Percentiles rank a stretch among this genome's conserved stretches.
phyloP scores from a whole-genome alignment of 1,284 basidiomycete species.

The Trichosporon sp. region DNA sequence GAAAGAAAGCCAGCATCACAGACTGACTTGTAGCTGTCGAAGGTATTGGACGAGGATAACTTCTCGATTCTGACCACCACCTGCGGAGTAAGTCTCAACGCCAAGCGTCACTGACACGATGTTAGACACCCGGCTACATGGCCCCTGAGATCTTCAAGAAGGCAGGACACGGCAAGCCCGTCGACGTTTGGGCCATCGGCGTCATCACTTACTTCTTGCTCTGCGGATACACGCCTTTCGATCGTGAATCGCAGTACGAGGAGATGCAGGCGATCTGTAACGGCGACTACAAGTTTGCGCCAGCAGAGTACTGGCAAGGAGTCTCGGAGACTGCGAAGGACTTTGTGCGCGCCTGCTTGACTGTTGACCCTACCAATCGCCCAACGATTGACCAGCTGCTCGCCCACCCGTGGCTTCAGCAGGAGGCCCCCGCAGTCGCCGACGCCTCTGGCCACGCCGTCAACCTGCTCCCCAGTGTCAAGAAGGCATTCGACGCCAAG shows the following conservation, averaged over 20 bases:
- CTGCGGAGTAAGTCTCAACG: constrained; percentile 57
- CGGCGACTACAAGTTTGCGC: constrained; percentile 88
- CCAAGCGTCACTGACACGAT: constrained; percentile 1
- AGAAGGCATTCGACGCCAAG: constrained; percentile 80
- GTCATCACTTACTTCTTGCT: constrained; percentile 94
- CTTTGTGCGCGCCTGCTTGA: constrained; percentile 76
- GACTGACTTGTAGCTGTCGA: constrained; percentile 38
- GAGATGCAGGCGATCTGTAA: constrained; percentile 91
- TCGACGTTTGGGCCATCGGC: constrained; percentile 96
- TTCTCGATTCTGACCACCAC: constrained; percentile 86
- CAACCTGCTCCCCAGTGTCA: constrained; percentile 79
- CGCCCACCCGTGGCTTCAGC: constrained; percentile 68
- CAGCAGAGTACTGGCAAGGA: constrained; percentile 77
- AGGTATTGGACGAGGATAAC: constrained; percentile 86
- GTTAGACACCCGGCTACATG: constrained; percentile 1
- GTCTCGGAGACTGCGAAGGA: constrained; percentile 72
- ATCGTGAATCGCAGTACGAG: constrained; percentile 76
- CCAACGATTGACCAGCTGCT: constrained; percentile 70
- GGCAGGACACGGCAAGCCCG: constrained; percentile 89
- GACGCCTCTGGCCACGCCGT: constrained; percentile 63
- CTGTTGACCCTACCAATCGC: constrained; percentile 68
- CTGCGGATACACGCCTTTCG: constrained; percentile 91
- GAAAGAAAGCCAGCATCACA: neutral
- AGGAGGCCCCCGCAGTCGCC: constrained; percentile 50
- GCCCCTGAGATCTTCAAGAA: constrained; percentile 93